A percentile compares a stretch with the other conserved stretches of the same genome.
These are phyloP conservation scores for Peronospora belbahrii DNA, from an alignment of 352 stramenopile species.

Conservation along the genomic window DNA sequence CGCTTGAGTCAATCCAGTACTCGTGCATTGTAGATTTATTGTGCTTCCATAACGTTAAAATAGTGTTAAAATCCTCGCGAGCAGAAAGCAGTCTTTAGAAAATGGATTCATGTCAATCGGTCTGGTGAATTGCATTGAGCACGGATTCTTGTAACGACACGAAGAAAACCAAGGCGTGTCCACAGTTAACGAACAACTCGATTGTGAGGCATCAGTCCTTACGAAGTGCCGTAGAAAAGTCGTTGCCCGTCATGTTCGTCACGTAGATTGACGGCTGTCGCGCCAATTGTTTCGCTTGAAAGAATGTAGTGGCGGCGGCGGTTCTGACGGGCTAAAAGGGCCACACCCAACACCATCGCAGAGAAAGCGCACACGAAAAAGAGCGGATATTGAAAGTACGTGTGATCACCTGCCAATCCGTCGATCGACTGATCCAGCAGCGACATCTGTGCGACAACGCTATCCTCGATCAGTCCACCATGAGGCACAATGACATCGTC, in stretches of 20 bases:
- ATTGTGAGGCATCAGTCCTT: background rate
- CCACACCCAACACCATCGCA: slow-evolving; percentile 16
- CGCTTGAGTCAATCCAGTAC: too few species aligned
- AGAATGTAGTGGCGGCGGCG: slow-evolving; percentile 10
- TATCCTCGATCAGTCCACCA: slow-evolving; percentile 6
- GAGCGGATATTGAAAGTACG: slow-evolving; percentile 13
- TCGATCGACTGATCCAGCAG: slow-evolving; percentile 1
- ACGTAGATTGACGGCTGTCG: background rate
- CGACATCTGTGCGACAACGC: background rate
- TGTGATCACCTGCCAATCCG: background rate
- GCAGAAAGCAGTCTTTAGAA: too few species aligned
- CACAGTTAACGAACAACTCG: background rate
- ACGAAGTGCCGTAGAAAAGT: slow-evolving; percentile 20
- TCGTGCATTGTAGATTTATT: too few species aligned
- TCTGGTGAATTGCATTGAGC: too few species aligned
- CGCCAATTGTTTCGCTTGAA: background rate
- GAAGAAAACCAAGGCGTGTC: too few species aligned
- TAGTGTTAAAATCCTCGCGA: too few species aligned
- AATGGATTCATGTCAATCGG: too few species aligned
- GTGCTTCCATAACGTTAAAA: too few species aligned
- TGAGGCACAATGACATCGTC: slow-evolving; percentile 31
- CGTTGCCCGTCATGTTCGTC: background rate
- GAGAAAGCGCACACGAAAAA: slow-evolving; percentile 23
- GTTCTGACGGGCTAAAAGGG: slow-evolving; percentile 8
- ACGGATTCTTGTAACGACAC: too few species aligned